A percentile compares a stretch with the other conserved stretches of the same genome.
Evolutionary conservation across 106 monocot species (phyloP).

Genomic region (Dioscorea alata): DNA sequence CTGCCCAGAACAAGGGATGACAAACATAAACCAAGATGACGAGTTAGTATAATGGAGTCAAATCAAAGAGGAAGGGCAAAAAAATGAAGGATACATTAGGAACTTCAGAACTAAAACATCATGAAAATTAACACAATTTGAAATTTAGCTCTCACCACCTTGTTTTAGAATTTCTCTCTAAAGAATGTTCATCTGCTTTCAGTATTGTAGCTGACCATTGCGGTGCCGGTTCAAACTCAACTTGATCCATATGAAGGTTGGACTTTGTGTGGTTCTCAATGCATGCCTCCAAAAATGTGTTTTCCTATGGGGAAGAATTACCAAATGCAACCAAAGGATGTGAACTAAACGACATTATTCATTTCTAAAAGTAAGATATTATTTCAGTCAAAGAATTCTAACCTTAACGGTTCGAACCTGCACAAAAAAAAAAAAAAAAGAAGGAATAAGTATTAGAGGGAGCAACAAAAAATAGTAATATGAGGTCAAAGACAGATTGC

Average conservation of each 20-base stretch:
- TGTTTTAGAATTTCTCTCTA: conserved; percentile 29
- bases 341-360: too few relatives aligned
- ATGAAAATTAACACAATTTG: too few relatives aligned
- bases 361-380: too few relatives aligned
- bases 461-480: neutral
- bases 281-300: conserved; percentile 88
- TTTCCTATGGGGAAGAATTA: conserved; percentile 39
- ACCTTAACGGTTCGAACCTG: conserved; percentile 99
- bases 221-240: conserved; percentile 84
- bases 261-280: conserved; percentile 98
- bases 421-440: conserved; percentile 17
- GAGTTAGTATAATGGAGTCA: too few relatives aligned
- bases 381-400: conserved; percentile 26
- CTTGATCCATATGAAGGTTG: conserved; percentile 97
- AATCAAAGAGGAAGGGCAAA: too few relatives aligned
- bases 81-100: too few relatives aligned
- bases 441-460: too few relatives aligned
- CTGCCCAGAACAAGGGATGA: conserved; percentile 18
- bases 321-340: too few relatives aligned
- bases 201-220: conserved; percentile 68
- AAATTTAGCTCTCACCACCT: conserved; percentile 35
- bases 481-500: neutral
- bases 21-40: too few relatives aligned
- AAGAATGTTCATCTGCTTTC: conserved; percentile 57
- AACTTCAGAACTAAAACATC: too few relatives aligned